Evolutionary conservation across 768 basidiomycete genomes (phyloP), one percentile per base, ranked within the genome.

Genomic region (Serendipita vermifera): DNA sequence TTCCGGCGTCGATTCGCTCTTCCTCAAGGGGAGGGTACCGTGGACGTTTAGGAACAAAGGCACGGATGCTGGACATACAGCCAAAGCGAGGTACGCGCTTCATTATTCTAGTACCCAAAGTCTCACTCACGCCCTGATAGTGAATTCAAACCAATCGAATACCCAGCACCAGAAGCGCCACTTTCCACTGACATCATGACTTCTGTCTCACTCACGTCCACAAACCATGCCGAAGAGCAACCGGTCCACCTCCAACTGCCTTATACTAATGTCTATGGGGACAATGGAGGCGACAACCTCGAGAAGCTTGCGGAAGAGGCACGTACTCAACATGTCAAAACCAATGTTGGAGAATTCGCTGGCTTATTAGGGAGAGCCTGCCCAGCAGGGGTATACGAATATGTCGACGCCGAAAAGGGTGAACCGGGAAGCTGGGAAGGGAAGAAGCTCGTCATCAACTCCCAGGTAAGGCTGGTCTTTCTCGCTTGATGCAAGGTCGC

Each of bases 211-310:
- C 76, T 96, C 39, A 96, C 94, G 5, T 88, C 87, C 0, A 97
- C 94, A 14, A 94, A 94, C 65, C 94, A 98, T 64, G 83, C 86
- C n/a, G 94, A 99, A 67, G 91, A 97, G 67, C 91, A 97, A 67
- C 90, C 85, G 2, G 73, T 89, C 13, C 96, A 99, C 69, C 73
- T 98, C 46, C 76, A 85, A 31, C 79, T 96, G 66, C 81, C 54
- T n/a, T 36, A 38, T 20, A 35, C 54, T 15, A 35, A 31, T 20
- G 17, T 15, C 9, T 39, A 55, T 22, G 65, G 67, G 55, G 64
- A 64, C 38, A 65, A 63, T 33, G 58, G 62, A 32, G 55, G 62
- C 9, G 63, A 36, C 14, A 60, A 62, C 17, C 56, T 63, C n/a
- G 63, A 56, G 14, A 64, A 59, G 5, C 33, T 58, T 27, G 57